Conservation (phyloP, 345 rosid genomes). For the Melastoma malabathricum region DNA sequence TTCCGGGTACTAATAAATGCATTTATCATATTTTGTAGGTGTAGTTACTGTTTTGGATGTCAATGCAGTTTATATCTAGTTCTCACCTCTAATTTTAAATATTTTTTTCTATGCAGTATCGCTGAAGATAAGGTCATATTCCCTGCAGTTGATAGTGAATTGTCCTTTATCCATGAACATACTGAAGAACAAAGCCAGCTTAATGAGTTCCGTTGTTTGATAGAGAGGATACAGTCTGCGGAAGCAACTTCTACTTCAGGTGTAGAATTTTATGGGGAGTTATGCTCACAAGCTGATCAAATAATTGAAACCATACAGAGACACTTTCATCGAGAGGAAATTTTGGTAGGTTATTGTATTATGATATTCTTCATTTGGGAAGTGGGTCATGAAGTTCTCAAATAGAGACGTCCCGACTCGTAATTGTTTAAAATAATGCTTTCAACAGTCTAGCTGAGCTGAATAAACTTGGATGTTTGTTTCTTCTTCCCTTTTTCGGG, state of each 20-base stretch:
- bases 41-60: no score
- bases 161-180: conserved; percentile 66
- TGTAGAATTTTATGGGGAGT: conserved; percentile 55
- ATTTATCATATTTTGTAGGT: no score
- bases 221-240: conserved; percentile 61
- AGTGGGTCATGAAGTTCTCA: no score
- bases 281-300: conserved; percentile 80
- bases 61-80: neutral
- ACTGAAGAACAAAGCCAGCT: conserved; percentile 78
- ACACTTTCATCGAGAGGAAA: conserved; percentile 75
- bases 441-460: no score
- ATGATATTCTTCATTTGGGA: neutral
- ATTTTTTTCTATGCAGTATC: conserved; percentile 33
- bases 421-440: no score
- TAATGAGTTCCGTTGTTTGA: conserved; percentile 57
- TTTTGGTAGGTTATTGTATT: conserved; percentile 5
- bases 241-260: conserved; percentile 63
- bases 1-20: no score
- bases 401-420: no score
- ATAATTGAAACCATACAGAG: conserved; percentile 61
- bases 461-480: no score
- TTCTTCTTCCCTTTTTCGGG: no score
- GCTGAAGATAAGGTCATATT: conserved; percentile 90
- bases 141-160: conserved; percentile 72
- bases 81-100: neutral